A percentile compares a stretch with the other conserved stretches of the same genome.
phyloP scores from a whole-genome alignment of 768 basidiomycete genomes.

The Suillus brevipes region DNA sequence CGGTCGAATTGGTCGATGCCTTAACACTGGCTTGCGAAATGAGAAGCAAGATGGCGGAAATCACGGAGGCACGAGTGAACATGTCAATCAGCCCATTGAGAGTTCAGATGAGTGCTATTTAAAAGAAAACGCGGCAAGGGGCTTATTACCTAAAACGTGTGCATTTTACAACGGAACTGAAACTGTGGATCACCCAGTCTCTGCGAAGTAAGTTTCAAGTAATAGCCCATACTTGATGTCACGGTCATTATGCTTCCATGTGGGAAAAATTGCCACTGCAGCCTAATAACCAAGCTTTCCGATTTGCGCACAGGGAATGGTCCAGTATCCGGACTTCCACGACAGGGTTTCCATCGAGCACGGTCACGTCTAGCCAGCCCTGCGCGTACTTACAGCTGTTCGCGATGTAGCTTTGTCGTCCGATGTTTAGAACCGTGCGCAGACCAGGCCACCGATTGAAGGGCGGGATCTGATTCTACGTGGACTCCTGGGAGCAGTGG shows the following conservation, averaged over 20 bases:
- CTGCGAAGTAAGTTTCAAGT: neutral
- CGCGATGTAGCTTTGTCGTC: no score
- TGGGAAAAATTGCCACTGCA: neutral
- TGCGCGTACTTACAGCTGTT: no score
- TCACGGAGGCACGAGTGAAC: neutral
- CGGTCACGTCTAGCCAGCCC: no score
- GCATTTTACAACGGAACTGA: neutral
- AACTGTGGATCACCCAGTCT: neutral
- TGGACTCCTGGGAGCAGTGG: no score
- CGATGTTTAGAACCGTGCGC: no score
- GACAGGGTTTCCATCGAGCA: no score
- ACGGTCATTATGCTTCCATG: neutral
- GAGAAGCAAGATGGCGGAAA: neutral
- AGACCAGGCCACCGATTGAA: no score
- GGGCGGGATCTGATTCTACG: no score
- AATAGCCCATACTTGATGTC: neutral
- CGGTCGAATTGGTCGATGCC: neutral
- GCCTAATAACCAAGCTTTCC: neutral
- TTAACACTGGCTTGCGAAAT: neutral
- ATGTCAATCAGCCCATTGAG: neutral
- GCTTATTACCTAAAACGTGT: neutral
- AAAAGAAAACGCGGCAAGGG: neutral
- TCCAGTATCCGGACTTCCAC: no score
- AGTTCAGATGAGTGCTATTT: neutral
- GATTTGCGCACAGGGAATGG: neutral